Conservation (phyloP, 371 early-diverging fungal species). For the Mortierella sp. region DNA sequence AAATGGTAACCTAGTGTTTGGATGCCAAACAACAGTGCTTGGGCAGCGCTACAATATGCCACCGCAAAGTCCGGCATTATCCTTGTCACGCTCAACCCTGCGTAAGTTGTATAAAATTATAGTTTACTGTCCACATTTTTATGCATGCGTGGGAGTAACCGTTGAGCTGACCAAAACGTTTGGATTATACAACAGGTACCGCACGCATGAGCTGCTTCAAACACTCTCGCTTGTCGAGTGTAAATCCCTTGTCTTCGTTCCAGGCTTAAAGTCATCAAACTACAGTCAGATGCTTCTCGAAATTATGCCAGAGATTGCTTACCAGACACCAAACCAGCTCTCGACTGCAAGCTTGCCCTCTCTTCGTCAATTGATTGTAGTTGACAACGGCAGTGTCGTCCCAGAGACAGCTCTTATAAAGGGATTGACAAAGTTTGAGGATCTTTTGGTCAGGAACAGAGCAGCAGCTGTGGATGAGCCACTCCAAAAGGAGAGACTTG, state of each 20-base stretch:
- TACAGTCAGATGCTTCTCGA: conserved; percentile 56
- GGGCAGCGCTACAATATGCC: conserved; percentile 62
- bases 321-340: conserved; percentile 35
- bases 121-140: too few relatives aligned
- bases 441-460: conserved; percentile 26
- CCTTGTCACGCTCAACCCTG: conserved; percentile 63
- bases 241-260: conserved; percentile 56
- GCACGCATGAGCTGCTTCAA: conserved; percentile 55
- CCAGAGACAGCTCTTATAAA: conserved; percentile 35
- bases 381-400: conserved; percentile 34
- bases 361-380: conserved; percentile 43
- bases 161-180: not conserved
- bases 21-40: conserved; percentile 63
- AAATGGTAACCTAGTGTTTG: conserved; percentile 41
- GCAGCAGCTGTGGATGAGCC: conserved; percentile 11
- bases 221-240: conserved; percentile 57
- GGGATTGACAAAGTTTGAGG: conserved; percentile 37
- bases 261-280: conserved; percentile 56
- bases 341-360: conserved; percentile 36
- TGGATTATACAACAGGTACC: conserved; percentile 44
- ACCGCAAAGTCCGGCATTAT: conserved; percentile 62
- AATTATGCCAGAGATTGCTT: conserved; percentile 45
- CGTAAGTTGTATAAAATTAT: conserved; percentile 29
- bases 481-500: conserved; percentile 14
- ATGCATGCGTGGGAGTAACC: too few relatives aligned